Base-by-base conservation (phyloP, 148 eudicot species). In the Chenopodium formosanum region DNA sequence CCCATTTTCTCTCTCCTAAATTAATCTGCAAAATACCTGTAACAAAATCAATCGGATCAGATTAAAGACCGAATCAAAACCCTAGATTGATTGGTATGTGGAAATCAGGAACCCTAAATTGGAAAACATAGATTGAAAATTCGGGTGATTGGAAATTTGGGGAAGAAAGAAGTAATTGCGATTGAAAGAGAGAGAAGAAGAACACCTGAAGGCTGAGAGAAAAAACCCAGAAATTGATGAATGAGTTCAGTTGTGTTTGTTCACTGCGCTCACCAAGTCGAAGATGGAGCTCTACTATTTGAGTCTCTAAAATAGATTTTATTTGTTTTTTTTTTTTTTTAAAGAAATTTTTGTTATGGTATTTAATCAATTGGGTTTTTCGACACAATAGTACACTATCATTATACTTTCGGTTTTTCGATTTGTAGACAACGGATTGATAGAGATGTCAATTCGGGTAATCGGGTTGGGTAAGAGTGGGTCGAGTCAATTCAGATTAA, bases 1-100 rank as follows among this genome's bases (percentile, higher is more conserved):
- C 81, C 83, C 92, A 90, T 92, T 67, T 75, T 78, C 70, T 82
- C 67, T 74, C 40, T 25, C 73, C 47, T 40, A 47, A 73, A 71
- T 34, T 65, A 46, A 77, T 67, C 84, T 67, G 73, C 67, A 64
- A 83, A 70, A 19, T 2, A 11, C 46, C 13, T 20, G 16, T 6
- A 29, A 4, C 1, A 2, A 19, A 79, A 70, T 34, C 1, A 5
- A 58, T 14, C 7, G 27, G 22, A 65, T 63, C 78, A 65, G 46
- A 34, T 56, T 73, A 58, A 12, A 22, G 53, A 13, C 50, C 4
- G 8, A 10, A 56, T 17, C 3, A 80, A 80, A 84, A 72, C 86
- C 83, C 72, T 75, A 73, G 60, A 17, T 70, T 46, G 83, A 48
- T 11, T 52, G 27, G 20, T 76, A 46, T 46, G 53, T 34, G 16